Percentiles rank a stretch among this genome's conserved stretches.
Evolutionary conservation across 2,329 filamentous ascomycete genomes (phyloP).

Genomic region (Paradendryphiella salina): DNA sequence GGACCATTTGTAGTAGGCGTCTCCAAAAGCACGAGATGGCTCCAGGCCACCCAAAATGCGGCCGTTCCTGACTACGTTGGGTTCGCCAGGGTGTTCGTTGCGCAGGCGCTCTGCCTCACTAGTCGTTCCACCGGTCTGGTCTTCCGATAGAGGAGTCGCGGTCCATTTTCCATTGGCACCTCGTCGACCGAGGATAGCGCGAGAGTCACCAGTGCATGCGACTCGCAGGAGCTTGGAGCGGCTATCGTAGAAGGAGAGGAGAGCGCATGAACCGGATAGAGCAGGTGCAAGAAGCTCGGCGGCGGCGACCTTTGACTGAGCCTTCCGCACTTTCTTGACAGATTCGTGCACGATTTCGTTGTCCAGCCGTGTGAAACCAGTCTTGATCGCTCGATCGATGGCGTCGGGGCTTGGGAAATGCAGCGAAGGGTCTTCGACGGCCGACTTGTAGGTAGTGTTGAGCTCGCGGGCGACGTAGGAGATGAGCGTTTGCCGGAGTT

Average conservation of each 20-base stretch:
- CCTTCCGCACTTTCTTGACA: constrained; percentile 86
- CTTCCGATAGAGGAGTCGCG: constrained; percentile 83
- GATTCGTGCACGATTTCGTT: constrained; percentile 93
- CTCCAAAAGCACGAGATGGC: constrained; percentile 91
- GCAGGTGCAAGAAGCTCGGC: constrained; percentile 91
- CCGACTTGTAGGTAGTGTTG: constrained; percentile 85
- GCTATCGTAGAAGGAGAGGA: constrained; percentile 95
- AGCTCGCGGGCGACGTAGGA: constrained; percentile 90
- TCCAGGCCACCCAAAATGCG: constrained; percentile 90
- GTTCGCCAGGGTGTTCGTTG: constrained; percentile 84
- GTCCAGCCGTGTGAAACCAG: constrained; percentile 84
- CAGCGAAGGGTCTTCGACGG: constrained; percentile 59
- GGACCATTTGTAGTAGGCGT: constrained; percentile 96
- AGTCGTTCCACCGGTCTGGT: constrained; percentile 89
- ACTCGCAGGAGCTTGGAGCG: constrained; percentile 85
- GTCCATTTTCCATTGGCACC: constrained; percentile 84
- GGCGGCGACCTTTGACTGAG: constrained; percentile 84
- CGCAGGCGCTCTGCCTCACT: constrained; percentile 83
- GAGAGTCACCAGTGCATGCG: constrained; percentile 94
- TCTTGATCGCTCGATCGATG: constrained; percentile 89
- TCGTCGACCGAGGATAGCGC: constrained; percentile 85
- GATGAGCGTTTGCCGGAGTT: constrained; percentile 88
- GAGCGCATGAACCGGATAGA: constrained; percentile 92
- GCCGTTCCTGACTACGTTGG: constrained; percentile 83
- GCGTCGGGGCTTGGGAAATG: constrained; percentile 74